phyloP scores from a whole-genome alignment of 176 grass and related monocot species.

The Tillandsia leiboldiana region DNA sequence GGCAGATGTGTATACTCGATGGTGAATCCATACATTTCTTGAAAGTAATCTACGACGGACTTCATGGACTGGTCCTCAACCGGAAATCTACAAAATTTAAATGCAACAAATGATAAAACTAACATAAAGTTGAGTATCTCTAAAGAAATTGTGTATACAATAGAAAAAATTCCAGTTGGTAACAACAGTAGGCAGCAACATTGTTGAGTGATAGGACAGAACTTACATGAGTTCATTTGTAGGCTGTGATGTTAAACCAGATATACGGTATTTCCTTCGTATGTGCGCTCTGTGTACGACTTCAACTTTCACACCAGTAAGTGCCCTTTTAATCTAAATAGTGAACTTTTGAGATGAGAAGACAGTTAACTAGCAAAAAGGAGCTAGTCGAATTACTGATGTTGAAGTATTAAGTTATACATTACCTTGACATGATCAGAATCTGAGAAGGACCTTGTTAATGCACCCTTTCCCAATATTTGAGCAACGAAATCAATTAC shows the following conservation, averaged over 20 bases:
- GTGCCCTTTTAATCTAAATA: constrained; percentile 41
- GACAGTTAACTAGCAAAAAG: not conserved
- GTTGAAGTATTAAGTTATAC: not conserved
- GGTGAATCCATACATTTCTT: constrained; percentile 33
- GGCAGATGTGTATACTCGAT: constrained; percentile 38
- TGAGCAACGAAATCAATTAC: constrained; percentile 31
- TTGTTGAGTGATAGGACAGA: not conserved
- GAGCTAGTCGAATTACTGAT: not conserved
- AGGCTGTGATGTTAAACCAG: constrained; percentile 11
- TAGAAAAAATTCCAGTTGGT: not conserved
- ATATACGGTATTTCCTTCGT: constrained; percentile 32
- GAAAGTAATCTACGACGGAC: constrained; percentile 49
- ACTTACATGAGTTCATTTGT: constrained; percentile 27
- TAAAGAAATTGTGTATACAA: not conserved
- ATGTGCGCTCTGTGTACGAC: constrained; percentile 31
- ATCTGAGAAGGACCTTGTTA: constrained; percentile 15
- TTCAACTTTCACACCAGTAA: constrained; percentile 52
- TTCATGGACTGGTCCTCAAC: constrained; percentile 12
- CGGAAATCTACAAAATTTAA: constrained; percentile 10
- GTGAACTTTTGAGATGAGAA: not conserved
- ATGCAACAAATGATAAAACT: not conserved
- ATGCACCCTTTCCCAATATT: constrained; percentile 27
- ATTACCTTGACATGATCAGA: constrained; percentile 36
- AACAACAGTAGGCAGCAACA: not conserved
- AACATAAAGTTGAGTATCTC: not conserved